Percentiles rank a stretch among this genome's conserved stretches.
phyloP scores from a whole-genome alignment of 352 stramenopile genomes.

The Phytophthora chlamydospora region DNA sequence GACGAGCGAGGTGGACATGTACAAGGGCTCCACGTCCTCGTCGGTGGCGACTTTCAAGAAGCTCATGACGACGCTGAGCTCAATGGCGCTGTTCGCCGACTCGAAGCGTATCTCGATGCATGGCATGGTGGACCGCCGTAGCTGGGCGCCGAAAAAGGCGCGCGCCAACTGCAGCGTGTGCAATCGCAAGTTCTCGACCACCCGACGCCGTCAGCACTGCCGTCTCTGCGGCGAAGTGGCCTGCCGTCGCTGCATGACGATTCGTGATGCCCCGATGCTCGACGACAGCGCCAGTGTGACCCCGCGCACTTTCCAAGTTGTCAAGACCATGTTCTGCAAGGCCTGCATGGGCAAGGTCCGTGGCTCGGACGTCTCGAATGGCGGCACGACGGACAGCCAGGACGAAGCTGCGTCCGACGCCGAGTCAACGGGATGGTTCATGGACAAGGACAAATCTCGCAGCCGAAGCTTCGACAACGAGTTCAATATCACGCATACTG shows the following conservation, averaged over 20 bases:
- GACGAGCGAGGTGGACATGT: constrained; percentile 59
- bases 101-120: constrained; percentile 66
- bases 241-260: constrained; percentile 69
- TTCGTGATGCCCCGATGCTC: constrained; percentile 49
- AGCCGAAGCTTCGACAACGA: constrained; percentile 34
- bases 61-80: constrained; percentile 60
- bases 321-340: constrained; percentile 69
- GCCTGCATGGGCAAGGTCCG: constrained; percentile 61
- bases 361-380: constrained; percentile 21
- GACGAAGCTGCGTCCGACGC: constrained; percentile 41
- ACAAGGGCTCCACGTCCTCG: constrained; percentile 34
- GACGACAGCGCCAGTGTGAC: constrained; percentile 24
- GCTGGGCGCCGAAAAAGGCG: constrained; percentile 60
- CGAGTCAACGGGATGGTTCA: constrained; percentile 37
- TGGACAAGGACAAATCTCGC: constrained; percentile 22
- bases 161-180: constrained; percentile 61
- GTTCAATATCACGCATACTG: constrained; percentile 13
- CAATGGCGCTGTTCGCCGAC: constrained; percentile 65
- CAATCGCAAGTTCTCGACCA: constrained; percentile 60
- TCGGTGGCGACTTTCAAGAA: constrained; percentile 42
- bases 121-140: constrained; percentile 51
- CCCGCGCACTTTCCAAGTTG: constrained; percentile 53
- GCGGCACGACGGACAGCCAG: constrained; percentile 30
- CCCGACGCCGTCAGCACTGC: constrained; percentile 75
- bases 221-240: constrained; percentile 80